phyloP scores from a whole-genome alignment of 2,329 filamentous ascomycete species.

The Apiospora aurea region DNA sequence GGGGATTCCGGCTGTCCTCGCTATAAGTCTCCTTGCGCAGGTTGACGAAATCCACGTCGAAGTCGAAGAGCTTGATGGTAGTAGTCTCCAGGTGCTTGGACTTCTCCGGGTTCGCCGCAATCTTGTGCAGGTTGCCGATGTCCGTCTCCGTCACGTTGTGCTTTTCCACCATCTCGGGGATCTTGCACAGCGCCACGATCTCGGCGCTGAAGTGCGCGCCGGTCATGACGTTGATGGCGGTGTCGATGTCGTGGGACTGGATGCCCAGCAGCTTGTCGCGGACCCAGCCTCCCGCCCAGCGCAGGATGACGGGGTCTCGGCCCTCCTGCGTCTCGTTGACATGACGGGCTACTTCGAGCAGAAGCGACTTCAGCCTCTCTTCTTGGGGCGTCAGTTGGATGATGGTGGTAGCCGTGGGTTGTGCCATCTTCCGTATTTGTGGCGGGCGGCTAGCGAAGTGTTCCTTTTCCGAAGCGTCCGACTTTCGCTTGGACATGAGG shows the following conservation, averaged over 20 bases:
- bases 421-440: slow-evolving; percentile 39
- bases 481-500: slow-evolving; percentile 43
- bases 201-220: slow-evolving; percentile 76
- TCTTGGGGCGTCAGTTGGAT: slow-evolving; percentile 73
- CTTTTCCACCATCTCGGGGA: slow-evolving; percentile 64
- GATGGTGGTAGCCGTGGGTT: slow-evolving; percentile 38
- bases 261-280: slow-evolving; percentile 81
- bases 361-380: slow-evolving; percentile 72
- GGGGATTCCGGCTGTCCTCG: slow-evolving; percentile 86
- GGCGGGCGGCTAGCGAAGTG: slow-evolving; percentile 31
- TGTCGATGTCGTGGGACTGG: slow-evolving; percentile 81
- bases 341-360: slow-evolving; percentile 81
- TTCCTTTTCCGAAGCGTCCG: slow-evolving; percentile 32
- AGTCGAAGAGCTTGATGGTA: slow-evolving; percentile 82
- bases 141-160: slow-evolving; percentile 65
- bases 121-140: slow-evolving; percentile 82
- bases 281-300: slow-evolving; percentile 89
- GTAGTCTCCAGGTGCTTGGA: slow-evolving; percentile 96
- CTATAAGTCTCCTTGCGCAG: slow-evolving; percentile 90
- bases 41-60: slow-evolving; percentile 95
- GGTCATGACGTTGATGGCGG: slow-evolving; percentile 86
- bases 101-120: slow-evolving; percentile 91
- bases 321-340: slow-evolving; percentile 62
- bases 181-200: slow-evolving; percentile 72
- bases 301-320: slow-evolving; percentile 66